Evolutionary conservation across 2,329 filamentous ascomycete genomes (phyloP).

Genomic region (Aureobasidium sp.): DNA sequence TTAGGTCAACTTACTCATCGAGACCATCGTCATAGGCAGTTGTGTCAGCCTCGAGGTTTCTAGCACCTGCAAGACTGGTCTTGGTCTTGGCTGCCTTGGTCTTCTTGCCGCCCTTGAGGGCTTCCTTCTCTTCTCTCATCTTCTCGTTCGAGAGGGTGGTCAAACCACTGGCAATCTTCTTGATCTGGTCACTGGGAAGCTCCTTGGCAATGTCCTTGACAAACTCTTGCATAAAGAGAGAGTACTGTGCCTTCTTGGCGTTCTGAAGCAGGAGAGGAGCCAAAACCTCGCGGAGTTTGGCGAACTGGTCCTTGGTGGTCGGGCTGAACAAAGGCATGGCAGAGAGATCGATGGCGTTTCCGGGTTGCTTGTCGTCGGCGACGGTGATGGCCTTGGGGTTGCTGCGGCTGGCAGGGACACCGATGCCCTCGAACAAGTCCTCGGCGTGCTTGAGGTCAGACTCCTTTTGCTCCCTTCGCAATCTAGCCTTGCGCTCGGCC

Average conservation of each 20-base stretch:
- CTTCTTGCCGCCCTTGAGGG: slow-evolving; percentile 95
- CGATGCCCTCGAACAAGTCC: slow-evolving; percentile 75
- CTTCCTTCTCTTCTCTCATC: slow-evolving; percentile 95
- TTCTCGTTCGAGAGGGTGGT: slow-evolving; percentile 95
- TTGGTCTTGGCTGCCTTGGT: slow-evolving; percentile 95
- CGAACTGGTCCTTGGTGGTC: slow-evolving; percentile 77
- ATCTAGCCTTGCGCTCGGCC: slow-evolving; percentile 63
- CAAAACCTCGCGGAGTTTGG: slow-evolving; percentile 69
- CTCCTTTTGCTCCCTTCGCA: slow-evolving; percentile 76
- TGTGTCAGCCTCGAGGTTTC: slow-evolving; percentile 61
- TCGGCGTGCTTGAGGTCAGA: slow-evolving; percentile 83
- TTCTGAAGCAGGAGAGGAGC: slow-evolving; percentile 68
- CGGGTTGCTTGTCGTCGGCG: slow-evolving; percentile 64
- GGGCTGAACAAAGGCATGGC: slow-evolving; percentile 82
- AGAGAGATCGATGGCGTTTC: slow-evolving; percentile 72
- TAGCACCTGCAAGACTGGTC: slow-evolving; percentile 64
- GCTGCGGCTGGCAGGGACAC: slow-evolving; percentile 64
- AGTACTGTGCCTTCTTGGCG: slow-evolving; percentile 83
- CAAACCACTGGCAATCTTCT: slow-evolving; percentile 82
- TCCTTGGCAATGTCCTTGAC: slow-evolving; percentile 80
- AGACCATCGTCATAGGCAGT: slow-evolving; percentile 70
- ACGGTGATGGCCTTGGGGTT: slow-evolving; percentile 60
- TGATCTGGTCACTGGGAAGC: slow-evolving; percentile 85
- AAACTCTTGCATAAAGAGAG: slow-evolving; percentile 86
- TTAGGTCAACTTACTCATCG: slow-evolving; percentile 63